Percentiles rank a stretch among this genome's conserved stretches.
These are phyloP conservation scores for Agarophyton chilense DNA, from an alignment of 23 red algal genomes.

Conservation along the genomic window DNA sequence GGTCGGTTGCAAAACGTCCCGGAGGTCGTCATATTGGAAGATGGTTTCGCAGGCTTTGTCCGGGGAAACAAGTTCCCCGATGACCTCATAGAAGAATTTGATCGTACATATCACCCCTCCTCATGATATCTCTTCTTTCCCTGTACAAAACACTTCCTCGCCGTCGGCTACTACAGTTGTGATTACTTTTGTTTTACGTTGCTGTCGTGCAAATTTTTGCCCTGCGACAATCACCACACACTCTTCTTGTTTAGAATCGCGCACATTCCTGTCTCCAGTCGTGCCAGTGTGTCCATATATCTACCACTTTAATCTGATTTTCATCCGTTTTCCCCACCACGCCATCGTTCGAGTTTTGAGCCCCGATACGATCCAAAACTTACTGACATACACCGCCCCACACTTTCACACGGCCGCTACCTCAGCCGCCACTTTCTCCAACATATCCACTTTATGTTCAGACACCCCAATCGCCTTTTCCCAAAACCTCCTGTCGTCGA, in stretches of 20 bases:
- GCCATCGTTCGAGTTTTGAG: not conserved
- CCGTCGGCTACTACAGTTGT: not conserved
- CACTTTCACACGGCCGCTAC: slow-evolving; percentile 5
- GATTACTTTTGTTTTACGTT: not conserved
- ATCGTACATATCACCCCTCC: slow-evolving; percentile 2
- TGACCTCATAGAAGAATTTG: slow-evolving; percentile 17
- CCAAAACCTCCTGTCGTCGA: slow-evolving; percentile 71
- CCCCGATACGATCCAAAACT: not conserved
- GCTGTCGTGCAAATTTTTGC: not conserved
- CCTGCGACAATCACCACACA: not conserved
- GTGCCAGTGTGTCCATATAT: not conserved
- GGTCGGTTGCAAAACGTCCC: not conserved
- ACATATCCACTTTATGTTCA: slow-evolving; percentile 57
- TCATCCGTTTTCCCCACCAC: not conserved
- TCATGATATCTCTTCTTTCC: no score
- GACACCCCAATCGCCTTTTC: slow-evolving; percentile 55
- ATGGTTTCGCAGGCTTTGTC: slow-evolving; percentile 34
- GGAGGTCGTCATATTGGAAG: slow-evolving; percentile 36
- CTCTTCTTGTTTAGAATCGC: not conserved
- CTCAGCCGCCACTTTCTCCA: slow-evolving; percentile 56
- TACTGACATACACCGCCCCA: slow-evolving; percentile 6
- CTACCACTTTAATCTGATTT: not conserved
- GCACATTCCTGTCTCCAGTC: not conserved
- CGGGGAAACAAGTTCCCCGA: not conserved
- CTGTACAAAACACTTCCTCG: no score